Percentiles rank a stretch among this genome's conserved stretches.
phyloP scores from a whole-genome alignment of 108 stramenopile genomes.

The Cyclotella kingstonii region DNA sequence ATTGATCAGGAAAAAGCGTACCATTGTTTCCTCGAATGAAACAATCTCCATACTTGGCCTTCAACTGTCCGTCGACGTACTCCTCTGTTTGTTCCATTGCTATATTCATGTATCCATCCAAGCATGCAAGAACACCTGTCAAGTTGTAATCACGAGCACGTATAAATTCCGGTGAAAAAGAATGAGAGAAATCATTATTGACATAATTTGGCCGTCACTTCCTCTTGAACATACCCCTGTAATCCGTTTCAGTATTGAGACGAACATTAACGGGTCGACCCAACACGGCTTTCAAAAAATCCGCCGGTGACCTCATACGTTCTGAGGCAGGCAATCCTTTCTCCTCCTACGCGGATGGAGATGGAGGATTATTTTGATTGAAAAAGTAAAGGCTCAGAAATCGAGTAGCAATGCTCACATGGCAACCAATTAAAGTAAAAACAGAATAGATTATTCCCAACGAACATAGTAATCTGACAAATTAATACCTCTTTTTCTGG shows the following conservation, averaged over 20 bases:
- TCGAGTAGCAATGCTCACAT: no score
- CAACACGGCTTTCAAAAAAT: constrained; percentile 87
- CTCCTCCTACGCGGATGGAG: no score
- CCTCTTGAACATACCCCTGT: constrained; percentile 76
- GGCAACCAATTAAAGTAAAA: no score
- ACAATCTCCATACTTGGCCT: constrained; percentile 97
- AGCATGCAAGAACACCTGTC: constrained; percentile 91
- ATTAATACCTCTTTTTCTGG: no score
- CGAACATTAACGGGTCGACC: constrained; percentile 94
- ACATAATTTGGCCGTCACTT: no score
- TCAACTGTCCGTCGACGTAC: constrained; percentile 96
- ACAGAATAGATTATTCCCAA: no score
- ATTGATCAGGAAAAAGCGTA: constrained; percentile 5
- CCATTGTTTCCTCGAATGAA: constrained; percentile 99
- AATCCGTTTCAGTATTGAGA: constrained; percentile 95
- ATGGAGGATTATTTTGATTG: not conserved
- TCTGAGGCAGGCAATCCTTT: constrained; percentile 8
- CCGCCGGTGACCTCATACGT: constrained; percentile 76
- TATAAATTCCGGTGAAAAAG: not conserved
- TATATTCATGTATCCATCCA: constrained; percentile 99
- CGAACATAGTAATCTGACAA: no score
- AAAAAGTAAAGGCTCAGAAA: no score
- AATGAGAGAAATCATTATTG: not conserved
- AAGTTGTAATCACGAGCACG: not conserved
- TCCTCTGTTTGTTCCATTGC: constrained; percentile 99